Evolutionary conservation across 495 filamentous ascomycete genomes (phyloP), one percentile per base, ranked within the genome.

Genomic region (Aspergillus cristatus): DNA sequence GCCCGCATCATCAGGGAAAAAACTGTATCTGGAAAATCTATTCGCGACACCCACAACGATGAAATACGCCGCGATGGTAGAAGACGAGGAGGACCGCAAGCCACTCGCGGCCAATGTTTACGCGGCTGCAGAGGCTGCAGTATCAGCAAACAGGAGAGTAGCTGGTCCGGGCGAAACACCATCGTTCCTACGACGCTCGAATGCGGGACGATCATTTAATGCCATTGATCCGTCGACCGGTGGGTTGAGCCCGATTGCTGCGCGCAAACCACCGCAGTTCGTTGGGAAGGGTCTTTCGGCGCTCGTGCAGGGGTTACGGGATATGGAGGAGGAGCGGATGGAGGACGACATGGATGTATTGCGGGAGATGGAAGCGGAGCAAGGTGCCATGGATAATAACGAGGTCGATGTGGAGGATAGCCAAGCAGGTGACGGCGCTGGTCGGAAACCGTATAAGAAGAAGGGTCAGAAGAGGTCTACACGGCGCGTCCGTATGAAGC

Each of bases 391-490:
- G 18, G 56, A 63, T 14, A 57, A 76, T 24, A 47, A 76, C 6
- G 56, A 63, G 14, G 58, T 76, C 22, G 47, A 76, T 6, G 75
- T 80, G 8, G 65, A 73, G n/a, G 81, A 85, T 42, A 83, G 74
- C 45, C 80, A 86, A 41, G 53, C 55, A 0, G 63, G 70, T 30
- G 74, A 74, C 1, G 62, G 68, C 8, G 70, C 74, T 0, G 48
- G 74, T 14, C 76, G 72, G 34, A 4, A 8, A 24, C 59, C 74
- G 2, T 95, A 79, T 66, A 95, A 94, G 66, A 97, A 97, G 72
- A 86, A 81, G 59, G 90, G 90, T 0, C 79, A 86, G 53, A 97
- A 97, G 61, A 73, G 90, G 29, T 86, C 83, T 24, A 94, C 90
- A 2, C 68, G 83, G 35, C 59, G 72, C 28, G 77, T 82, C n/a